Percentiles rank a stretch among this genome's conserved stretches.
phyloP scores from a whole-genome alignment of 805 yeast species.

The Martiniozyma abietophila region DNA sequence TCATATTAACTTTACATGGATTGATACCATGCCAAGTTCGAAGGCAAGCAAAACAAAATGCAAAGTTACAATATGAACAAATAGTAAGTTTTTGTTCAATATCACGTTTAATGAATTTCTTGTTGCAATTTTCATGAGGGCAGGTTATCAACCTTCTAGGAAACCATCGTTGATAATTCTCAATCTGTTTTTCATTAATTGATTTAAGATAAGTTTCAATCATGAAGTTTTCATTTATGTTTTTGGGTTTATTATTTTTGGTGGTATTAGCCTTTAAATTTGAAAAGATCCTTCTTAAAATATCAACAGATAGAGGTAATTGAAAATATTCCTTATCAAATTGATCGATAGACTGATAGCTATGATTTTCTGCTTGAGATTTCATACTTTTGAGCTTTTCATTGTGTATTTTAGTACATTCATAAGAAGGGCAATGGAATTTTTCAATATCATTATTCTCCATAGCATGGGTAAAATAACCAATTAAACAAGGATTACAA shows the following conservation, averaged over 20 bases:
- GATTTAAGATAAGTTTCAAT: conserved; percentile 32
- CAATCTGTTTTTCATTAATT: conserved; percentile 32
- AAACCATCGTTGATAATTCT: conserved; percentile 33
- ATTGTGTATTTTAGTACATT: conserved; percentile 28
- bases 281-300: conserved; percentile 28
- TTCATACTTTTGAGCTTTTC: conserved; percentile 11
- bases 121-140: conserved; percentile 36
- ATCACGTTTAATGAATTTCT: conserved; percentile 38
- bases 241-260: conserved; percentile 10
- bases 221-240: conserved; percentile 5
- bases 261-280: too few species aligned
- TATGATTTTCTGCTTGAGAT: conserved; percentile 6
- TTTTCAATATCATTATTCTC: conserved; percentile 38
- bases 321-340: conserved; percentile 32
- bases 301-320: conserved; percentile 29
- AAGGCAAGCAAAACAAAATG: conserved; percentile 47
- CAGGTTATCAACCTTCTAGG: conserved; percentile 44
- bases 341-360: conserved; percentile 19
- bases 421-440: conserved; percentile 51
- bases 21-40: conserved; percentile 57
- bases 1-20: conserved; percentile 27
- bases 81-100: conserved; percentile 36
- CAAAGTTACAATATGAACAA: conserved; percentile 41
- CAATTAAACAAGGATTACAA: conserved; percentile 37
- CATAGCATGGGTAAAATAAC: conserved; percentile 35